Evolutionary conservation across 768 basidiomycete species (phyloP).

Genomic region (Amanita muscaria): DNA sequence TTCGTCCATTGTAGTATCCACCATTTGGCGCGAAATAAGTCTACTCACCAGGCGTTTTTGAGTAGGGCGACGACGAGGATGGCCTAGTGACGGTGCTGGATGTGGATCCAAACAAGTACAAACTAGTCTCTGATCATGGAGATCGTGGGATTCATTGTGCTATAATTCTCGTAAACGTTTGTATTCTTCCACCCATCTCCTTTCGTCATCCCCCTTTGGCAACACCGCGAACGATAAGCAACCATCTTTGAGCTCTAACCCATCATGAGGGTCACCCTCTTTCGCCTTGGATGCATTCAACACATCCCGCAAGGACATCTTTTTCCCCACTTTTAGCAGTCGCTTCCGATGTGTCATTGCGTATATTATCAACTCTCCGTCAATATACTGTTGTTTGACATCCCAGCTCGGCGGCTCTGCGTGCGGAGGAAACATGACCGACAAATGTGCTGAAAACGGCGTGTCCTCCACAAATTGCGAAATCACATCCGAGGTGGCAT

Average conservation of each 20-base stretch:
- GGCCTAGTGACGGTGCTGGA: conserved; percentile 22
- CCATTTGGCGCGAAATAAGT: background rate
- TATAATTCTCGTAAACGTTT: conserved; percentile 55
- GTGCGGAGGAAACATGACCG: conserved; percentile 75
- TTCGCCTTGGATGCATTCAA: conserved; percentile 53
- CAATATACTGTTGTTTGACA: conserved; percentile 51
- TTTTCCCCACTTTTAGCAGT: conserved; percentile 85
- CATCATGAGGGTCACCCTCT: conserved; percentile 56
- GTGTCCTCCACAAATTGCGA: conserved; percentile 79
- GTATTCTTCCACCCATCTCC: conserved; percentile 82
- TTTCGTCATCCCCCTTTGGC: conserved; percentile 68
- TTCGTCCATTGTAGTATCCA: background rate
- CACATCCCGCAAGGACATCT: conserved; percentile 78
- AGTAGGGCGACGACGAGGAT: conserved; percentile 40
- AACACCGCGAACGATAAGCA: conserved; percentile 74
- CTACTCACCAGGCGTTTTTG: conserved; percentile 62
- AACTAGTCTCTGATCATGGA: too few relatives aligned
- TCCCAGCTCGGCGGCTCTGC: conserved; percentile 73
- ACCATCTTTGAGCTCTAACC: conserved; percentile 76
- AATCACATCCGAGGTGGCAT: conserved; percentile 84
- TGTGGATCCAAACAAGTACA: conserved; percentile 27
- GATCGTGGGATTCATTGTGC: too few relatives aligned
- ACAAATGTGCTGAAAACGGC: conserved; percentile 69
- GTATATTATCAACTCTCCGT: conserved; percentile 65
- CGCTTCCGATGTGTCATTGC: conserved; percentile 70